Evolutionary conservation across 805 yeast genomes (phyloP).

Genomic region (Kodamaea kaohsiungensis): DNA sequence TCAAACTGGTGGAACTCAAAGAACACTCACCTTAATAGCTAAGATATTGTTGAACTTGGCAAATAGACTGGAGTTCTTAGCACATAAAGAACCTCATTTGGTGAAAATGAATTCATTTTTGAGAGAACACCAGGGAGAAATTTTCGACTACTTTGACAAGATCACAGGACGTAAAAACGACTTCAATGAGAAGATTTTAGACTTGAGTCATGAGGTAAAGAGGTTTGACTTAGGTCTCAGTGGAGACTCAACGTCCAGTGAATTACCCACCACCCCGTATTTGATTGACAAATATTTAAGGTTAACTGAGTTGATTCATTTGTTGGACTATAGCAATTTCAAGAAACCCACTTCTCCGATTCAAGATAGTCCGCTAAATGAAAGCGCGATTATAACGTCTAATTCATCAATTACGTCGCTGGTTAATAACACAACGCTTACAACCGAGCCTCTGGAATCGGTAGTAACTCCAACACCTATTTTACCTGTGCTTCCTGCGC

Average conservation of each 20-base stretch:
- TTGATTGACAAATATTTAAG: constrained; percentile 66
- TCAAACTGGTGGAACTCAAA: constrained; percentile 68
- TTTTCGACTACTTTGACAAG: constrained; percentile 68
- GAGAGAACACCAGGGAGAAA: constrained; percentile 52
- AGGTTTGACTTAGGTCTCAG: constrained; percentile 60
- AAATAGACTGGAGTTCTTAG: constrained; percentile 68
- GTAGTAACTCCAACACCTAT: neutral
- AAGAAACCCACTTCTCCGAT: constrained; percentile 1
- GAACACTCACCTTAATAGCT: constrained; percentile 80
- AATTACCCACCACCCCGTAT: constrained; percentile 68
- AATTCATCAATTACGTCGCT: constrained; percentile 12
- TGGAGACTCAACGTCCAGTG: constrained; percentile 49
- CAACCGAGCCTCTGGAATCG: constrained; percentile 1
- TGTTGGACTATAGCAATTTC: constrained; percentile 33
- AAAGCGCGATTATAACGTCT: constrained; percentile 10
- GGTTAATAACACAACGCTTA: neutral
- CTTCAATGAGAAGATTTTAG: constrained; percentile 57
- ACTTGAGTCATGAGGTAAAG: constrained; percentile 55
- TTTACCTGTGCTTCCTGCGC: neutral
- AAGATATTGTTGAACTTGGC: constrained; percentile 79
- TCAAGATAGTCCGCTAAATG: constrained; percentile 7
- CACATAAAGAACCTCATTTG: constrained; percentile 83
- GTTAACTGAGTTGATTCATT: constrained; percentile 56
- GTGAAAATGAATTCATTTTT: constrained; percentile 70
- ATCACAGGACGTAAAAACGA: constrained; percentile 71